Base-by-base conservation (phyloP, 768 basidiomycete species). In the Leccinum variicolor region DNA sequence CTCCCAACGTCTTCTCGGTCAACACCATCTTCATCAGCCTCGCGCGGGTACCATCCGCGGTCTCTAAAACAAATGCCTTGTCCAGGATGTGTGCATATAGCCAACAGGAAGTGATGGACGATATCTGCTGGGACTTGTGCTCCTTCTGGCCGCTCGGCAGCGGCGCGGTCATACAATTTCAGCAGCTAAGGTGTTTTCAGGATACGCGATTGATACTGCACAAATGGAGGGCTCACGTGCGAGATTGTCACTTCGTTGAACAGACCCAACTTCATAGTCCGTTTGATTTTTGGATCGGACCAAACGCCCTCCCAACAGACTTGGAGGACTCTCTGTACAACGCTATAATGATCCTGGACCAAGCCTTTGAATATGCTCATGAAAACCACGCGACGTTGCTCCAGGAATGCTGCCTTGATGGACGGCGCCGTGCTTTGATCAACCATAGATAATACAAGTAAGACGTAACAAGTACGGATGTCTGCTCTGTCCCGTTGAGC, bases 11-110 rank as follows among this genome's bases (percentile, higher is more conserved):
- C 76, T 1, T 79, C 81, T 25, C 73, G 76, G 9, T 77, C 72
- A 3, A 61, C 53, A 0, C 60, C 72, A 10, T 79, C 79, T 17
- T 71, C 73, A 17, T 80, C 80, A 3, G 71, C 68, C 59, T 88
- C 87, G 3, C 91, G 84, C 4, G 85, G 85, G 64, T 97, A 98
- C 94, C 94, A 98, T 3, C 94, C 94, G 8, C 83, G 80, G 65
- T 95, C 92, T 52, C 77, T 84, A 74, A 96, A 97, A 66, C 94
- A 98, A 14, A 97, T 78, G 0, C 94, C 94, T 13, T 78, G 74
- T 0, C 94, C 94, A 0, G 92, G 90, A 25, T 83, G 84, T 0
- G 90, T 89, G 64, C 89, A 90, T 29, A 93, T 84, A 2, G 88
- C 89, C 26, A 95, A 81, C 11, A 97, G 75, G 71, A 97, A 98